phyloP scores from a whole-genome alignment of 441 rosid species.

The Erodium texanum region DNA sequence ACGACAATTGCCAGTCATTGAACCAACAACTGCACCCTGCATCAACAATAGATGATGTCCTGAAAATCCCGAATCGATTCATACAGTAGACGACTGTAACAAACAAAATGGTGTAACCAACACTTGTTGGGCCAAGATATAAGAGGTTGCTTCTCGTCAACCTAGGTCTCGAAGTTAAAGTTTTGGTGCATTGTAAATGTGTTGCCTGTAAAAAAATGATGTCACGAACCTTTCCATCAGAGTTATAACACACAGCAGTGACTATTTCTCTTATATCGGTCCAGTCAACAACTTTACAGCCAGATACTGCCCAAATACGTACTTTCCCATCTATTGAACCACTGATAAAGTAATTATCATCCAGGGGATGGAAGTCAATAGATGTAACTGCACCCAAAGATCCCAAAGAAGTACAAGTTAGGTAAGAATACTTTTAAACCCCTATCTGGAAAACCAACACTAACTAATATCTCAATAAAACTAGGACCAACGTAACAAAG shows the following conservation, averaged over 20 bases:
- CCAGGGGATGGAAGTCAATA: conserved; percentile 80
- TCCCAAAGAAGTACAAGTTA: not conserved
- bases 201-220: conserved; percentile 1
- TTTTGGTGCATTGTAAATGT: not conserved
- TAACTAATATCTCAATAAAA: not conserved
- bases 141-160: not conserved
- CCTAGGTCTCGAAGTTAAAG: not conserved
- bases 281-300: conserved; percentile 74
- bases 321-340: conserved; percentile 96
- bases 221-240: conserved; percentile 64
- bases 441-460: conserved; percentile 4
- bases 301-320: conserved; percentile 72
- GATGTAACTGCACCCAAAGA: conserved; percentile 61
- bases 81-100: not conserved
- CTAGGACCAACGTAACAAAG: conserved; percentile 1
- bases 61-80: not conserved
- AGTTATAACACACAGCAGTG: conserved; percentile 81
- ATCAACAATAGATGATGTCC: conserved; percentile 7
- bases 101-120: not conserved
- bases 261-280: conserved; percentile 64
- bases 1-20: conserved; percentile 59
- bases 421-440: conserved; percentile 3
- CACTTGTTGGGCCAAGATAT: not conserved
- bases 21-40: conserved; percentile 80
- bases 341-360: conserved; percentile 75